Base-by-base conservation (phyloP, 495 filamentous ascomycete species). In the Xylaria flabelliformis region DNA sequence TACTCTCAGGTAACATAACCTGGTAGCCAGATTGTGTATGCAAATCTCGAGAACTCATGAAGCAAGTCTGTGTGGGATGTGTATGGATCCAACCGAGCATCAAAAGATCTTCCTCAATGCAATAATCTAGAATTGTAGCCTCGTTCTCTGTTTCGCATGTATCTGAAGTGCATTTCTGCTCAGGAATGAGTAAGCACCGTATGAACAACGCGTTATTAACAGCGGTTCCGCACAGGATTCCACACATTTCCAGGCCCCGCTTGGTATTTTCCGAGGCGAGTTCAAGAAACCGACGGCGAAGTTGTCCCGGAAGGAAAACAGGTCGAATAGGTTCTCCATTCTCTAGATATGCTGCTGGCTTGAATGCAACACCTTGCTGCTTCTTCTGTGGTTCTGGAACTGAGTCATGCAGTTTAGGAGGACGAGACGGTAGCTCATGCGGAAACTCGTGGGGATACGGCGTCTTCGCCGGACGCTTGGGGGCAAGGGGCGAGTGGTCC, bases 31-130 rank as follows among this genome's bases (percentile, higher is more conserved):
- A 87, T 76, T 98, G 96, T 0, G 97, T 99, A 75, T 99, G 96
- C 72, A 97, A 76, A 78, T 99, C 96, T 44, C 95, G 86, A 42
- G 91, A 94, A 81, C 94, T 97, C 93, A 99, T 96, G 79, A 99
- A 99, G 79, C 96, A 99, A 1, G 94, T 97, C 83, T 99, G 97
- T 0, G 91, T 93, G 0, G 96, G 96, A 79, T 99, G 96, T 0
- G 96, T 99, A 79, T 99, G 96, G 69, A 99, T 99, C 96, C 96
- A 99, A 67, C 96, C 96, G 10, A 98, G 86, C 71, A 96, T 90
- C 82, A 98, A 90, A 50, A 98, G 78, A 56, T 97, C 93, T 75
- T 97, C 90, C 8, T 84, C 86, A 74, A 95, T 91, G 76, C 93
- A 95, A 77, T 94, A 98, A 42, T 97, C 93, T 56, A 97, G 92